phyloP scores from a whole-genome alignment of 139 green algal genomes.

The Auxenochlorella protothecoides region DNA sequence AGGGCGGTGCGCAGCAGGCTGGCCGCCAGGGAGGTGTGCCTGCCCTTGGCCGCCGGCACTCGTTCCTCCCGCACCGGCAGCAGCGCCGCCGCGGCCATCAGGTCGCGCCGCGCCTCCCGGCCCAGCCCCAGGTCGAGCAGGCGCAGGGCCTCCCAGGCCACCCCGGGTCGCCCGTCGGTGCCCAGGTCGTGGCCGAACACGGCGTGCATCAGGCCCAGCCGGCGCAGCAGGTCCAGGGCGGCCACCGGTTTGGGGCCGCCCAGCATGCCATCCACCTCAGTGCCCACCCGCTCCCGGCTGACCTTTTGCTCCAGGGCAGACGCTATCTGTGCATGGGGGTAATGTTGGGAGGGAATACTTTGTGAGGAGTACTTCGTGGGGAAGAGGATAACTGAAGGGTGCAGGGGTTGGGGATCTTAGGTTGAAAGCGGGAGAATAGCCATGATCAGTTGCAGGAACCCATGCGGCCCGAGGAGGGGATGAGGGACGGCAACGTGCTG shows the following conservation, averaged over 20 bases:
- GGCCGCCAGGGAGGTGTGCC: conserved; percentile 16
- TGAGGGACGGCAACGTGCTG: too few species aligned
- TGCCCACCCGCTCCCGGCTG: conserved; percentile 67
- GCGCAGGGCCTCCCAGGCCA: conserved; percentile 14
- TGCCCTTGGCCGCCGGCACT: conserved; percentile 31
- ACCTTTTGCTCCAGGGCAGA: conserved; percentile 60
- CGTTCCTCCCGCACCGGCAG: conserved; percentile 50
- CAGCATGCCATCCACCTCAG: conserved; percentile 81
- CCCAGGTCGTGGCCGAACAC: conserved; percentile 50
- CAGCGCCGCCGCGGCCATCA: conserved; percentile 61
- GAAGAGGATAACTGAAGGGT: conserved; percentile 7
- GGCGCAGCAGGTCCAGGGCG: conserved; percentile 53
- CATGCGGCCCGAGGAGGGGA: too few species aligned
- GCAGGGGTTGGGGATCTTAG: background rate
- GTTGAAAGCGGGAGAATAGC: background rate
- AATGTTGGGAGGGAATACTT: too few species aligned
- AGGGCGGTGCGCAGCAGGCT: conserved; percentile 43
- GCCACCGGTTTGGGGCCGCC: conserved; percentile 47
- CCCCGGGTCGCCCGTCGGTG: background rate
- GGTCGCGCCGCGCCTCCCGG: conserved; percentile 45
- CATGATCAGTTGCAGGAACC: too few species aligned
- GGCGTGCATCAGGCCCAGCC: conserved; percentile 52
- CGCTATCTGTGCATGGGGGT: conserved; percentile 37
- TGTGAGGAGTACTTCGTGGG: conserved; percentile 9
- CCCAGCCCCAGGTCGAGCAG: conserved; percentile 5